These are phyloP conservation scores for Senna tora DNA, from an alignment of 306 rosid species.

Conservation along the genomic window DNA sequence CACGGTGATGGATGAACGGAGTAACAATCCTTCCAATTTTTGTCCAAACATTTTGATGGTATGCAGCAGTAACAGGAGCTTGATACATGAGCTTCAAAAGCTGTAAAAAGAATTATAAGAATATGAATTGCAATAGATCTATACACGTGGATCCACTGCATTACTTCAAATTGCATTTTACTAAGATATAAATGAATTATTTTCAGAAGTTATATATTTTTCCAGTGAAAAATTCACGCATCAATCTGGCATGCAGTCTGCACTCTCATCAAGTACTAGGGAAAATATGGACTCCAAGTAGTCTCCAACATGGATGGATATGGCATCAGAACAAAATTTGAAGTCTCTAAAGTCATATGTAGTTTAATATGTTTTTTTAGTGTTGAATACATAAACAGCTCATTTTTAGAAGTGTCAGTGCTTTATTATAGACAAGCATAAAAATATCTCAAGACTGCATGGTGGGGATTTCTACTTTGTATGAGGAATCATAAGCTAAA, in stretches of 20 bases:
- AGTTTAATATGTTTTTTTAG: too few species aligned
- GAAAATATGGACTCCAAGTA: neutral
- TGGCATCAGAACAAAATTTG: too few species aligned
- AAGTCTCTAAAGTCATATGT: too few species aligned
- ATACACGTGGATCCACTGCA: neutral
- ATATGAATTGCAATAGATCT: neutral
- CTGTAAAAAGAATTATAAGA: slow-evolving; percentile 42
- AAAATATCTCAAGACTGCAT: neutral
- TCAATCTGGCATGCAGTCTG: neutral
- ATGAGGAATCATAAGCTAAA: neutral
- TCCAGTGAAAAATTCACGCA: slow-evolving; percentile 1
- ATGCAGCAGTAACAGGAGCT: slow-evolving; percentile 78
- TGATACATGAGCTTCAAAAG: slow-evolving; percentile 94
- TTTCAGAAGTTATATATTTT: neutral
- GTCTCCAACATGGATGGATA: too few species aligned
- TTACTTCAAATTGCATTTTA: neutral
- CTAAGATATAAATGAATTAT: too few species aligned
- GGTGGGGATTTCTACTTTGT: neutral
- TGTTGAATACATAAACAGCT: too few species aligned
- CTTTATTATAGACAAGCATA: neutral
- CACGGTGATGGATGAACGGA: slow-evolving; percentile 64
- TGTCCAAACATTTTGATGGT: slow-evolving; percentile 88
- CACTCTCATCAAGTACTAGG: neutral
- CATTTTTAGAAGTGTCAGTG: too few species aligned
- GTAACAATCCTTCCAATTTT: slow-evolving; percentile 63